phyloP scores from a whole-genome alignment of 768 basidiomycete species.

The Hygrophoropsis aurantiaca region DNA sequence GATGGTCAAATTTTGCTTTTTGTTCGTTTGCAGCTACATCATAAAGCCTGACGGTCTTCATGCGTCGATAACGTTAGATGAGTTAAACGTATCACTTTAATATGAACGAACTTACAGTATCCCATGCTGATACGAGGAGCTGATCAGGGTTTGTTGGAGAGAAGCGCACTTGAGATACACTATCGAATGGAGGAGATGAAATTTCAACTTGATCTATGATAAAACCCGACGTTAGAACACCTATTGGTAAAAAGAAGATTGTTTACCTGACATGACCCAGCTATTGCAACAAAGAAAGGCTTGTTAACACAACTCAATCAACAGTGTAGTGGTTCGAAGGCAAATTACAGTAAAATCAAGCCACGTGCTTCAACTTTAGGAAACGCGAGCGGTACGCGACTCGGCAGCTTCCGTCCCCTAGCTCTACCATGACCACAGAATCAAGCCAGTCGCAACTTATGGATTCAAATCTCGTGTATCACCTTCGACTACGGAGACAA shows the following conservation, averaged over 20 bases:
- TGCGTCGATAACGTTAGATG: slow-evolving; percentile 32
- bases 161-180: slow-evolving; percentile 77
- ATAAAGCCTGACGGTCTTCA: slow-evolving; percentile 63
- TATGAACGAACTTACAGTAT: slow-evolving; percentile 49
- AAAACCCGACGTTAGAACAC: not conserved
- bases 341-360: too few species aligned
- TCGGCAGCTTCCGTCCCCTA: too few species aligned
- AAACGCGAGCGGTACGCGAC: too few species aligned
- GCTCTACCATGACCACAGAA: too few species aligned
- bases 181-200: slow-evolving; percentile 78
- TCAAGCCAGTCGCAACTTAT: too few species aligned
- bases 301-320: too few species aligned
- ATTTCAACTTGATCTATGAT: slow-evolving; percentile 41
- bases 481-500: too few species aligned
- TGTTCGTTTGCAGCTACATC: slow-evolving; percentile 56
- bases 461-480: too few species aligned
- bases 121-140: slow-evolving; percentile 88
- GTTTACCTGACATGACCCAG: not conserved
- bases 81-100: too few species aligned
- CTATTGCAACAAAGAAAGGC: not conserved
- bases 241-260: not conserved
- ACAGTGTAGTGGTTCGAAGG: too few species aligned
- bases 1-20: slow-evolving; percentile 83
- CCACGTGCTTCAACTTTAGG: too few species aligned
- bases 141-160: slow-evolving; percentile 79